These are phyloP conservation scores for Beauveria sp. DNA, from an alignment of 2,329 filamentous ascomycete species.

Conservation along the genomic window DNA sequence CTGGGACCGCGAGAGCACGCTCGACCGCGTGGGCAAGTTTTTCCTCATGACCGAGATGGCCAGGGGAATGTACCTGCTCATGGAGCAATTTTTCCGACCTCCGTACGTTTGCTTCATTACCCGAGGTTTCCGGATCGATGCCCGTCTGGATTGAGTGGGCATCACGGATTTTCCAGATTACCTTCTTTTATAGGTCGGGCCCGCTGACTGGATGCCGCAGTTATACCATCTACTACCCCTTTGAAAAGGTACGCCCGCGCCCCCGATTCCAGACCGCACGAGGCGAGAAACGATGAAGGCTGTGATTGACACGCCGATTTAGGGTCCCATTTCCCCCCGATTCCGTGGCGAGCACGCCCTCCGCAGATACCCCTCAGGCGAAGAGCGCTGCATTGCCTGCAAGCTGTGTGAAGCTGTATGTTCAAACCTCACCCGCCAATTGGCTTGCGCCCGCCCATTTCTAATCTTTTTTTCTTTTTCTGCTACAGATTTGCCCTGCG, in stretches of 20 bases:
- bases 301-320: conserved; percentile 2
- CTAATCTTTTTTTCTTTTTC: background rate
- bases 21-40: conserved; percentile 84
- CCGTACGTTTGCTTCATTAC: conserved; percentile 58
- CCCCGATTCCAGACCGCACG: background rate
- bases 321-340: conserved; percentile 90
- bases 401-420: conserved; percentile 90
- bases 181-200: background rate
- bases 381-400: conserved; percentile 99
- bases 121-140: background rate
- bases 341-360: conserved; percentile 98
- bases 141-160: conserved; percentile 1
- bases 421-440: background rate
- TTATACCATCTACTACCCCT: conserved; percentile 98
- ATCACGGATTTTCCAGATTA: too few species aligned
- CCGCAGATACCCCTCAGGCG: conserved; percentile 90
- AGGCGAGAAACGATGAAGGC: background rate
- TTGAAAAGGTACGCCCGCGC: conserved; percentile 65
- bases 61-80: conserved; percentile 92
- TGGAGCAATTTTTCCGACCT: conserved; percentile 97
- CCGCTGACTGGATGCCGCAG: conserved; percentile 37
- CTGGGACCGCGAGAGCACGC: conserved; percentile 64
- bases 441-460: background rate
- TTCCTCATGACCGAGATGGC: conserved; percentile 95
- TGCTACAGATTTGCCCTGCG: conserved; percentile 72